Base-by-base conservation (phyloP, 2,329 filamentous ascomycete genomes). In the Penicillium concentricum region DNA sequence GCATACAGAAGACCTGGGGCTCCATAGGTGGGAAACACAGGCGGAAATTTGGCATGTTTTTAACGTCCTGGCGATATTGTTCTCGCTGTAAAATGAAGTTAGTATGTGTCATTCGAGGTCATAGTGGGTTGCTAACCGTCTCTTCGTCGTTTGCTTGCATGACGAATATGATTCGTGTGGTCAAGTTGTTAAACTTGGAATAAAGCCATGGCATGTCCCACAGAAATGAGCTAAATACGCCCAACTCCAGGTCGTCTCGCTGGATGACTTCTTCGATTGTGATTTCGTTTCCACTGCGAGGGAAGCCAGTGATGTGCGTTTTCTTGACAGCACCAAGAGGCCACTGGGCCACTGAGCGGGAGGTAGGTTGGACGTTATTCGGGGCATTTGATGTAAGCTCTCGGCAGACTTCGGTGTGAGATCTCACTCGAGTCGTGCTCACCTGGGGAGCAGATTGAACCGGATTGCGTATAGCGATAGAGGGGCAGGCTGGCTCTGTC, bases 221-320 rank as follows among this genome's bases (percentile, higher is more conserved):
- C 69, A 93, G 86, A 65, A 89, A 97, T 0, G 93, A 90, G 64
- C 92, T 96, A 5, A 97, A 76, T 0, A 97, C 83, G 1, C 91
- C 92, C 38, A 91, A 83, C 49, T 89, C 79, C 9, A 97, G 79
- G 13, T 87, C 81, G 2, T 84, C 76, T 59, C 85, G 87, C 70
- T 96, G 89, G 1, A 97, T 74, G 0, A 97, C 84, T 71, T 97
- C 92, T 67, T 96, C 91, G 39, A 97, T 86, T 58, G 87, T 94
- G 69, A 97, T 91, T 60, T 96, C 91, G 59, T 92, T 83, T 5
- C 78, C 79, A 0, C 72, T 78, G 35, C 89, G 81, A 2, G 82
- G 77, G 61, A 83, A 84, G 3, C 87, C 86, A 35, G 79, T 79
- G 0, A 84, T 86, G 85, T 89, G 93, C 0, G 94, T 97, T 68